Evolutionary conservation across 202 grass and related monocot species (phyloP), one percentile per base, ranked within the genome.

Genomic region (Dendrocalamus latiflorus): DNA sequence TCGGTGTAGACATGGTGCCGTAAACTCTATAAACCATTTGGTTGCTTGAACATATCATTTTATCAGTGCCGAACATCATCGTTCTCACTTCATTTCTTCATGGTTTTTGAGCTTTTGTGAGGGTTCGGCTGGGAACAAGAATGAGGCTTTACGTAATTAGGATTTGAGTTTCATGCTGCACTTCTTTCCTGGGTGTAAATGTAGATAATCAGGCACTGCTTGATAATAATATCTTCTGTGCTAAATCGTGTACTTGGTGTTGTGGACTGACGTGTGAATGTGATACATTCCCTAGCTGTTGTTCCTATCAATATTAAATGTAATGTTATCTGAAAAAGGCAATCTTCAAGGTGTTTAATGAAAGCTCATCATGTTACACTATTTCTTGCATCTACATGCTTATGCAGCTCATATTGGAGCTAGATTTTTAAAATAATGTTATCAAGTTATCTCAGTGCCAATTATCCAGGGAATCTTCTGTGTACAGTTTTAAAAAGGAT

Each of bases 121-220:
- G 42, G 44, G 26, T 70, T 75, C 51, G 16, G 11, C 45, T 58
- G 28, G 83, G 70, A 87, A 75, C 84, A 91, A 91, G 71, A 88
- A 80, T 74, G 87, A 83, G 84, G 84, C 85, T 80, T 83, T 80
- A 17, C 83, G 84, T 87, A 86, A 80, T 80, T 90, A 87, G 78
- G 62, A 79, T 75, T 80, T 57, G 70, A 84, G 84, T 75, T 87
- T 86, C 50, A 41, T 73, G 65, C 56, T 33, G 51, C 53, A 74
- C 42, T 86, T 79, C 74, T 70, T 63, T 69, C 74, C 26, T 62
- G 43, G 53, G 28, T 75, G 12, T 90, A 34, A 13, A 56, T 87
- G 80, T 83, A 87, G 74, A 83, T 90, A 86, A 64, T 54, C 60
- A 63, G 74, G 60, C 59, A 68, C 30, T 74, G 66, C 10, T 74